phyloP scores from a whole-genome alignment of 2,329 filamentous ascomycete species.

The Penicillium italicum region DNA sequence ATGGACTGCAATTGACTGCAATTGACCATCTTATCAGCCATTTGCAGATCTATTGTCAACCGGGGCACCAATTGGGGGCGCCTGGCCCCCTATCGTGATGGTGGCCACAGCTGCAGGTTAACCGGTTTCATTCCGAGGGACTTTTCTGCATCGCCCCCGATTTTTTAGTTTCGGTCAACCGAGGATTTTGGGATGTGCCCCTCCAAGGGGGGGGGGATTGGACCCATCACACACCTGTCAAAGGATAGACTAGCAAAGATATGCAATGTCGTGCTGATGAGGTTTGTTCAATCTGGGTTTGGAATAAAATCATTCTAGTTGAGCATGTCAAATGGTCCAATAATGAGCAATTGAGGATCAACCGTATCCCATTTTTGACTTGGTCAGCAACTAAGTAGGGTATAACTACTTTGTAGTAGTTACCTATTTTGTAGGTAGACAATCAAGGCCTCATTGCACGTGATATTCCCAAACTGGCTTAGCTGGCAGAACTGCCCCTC shows the following conservation, averaged over 20 bases:
- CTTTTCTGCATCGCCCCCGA: background rate
- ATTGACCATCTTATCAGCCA: conserved; percentile 15
- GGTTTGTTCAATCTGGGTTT: background rate
- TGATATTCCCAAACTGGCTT: conserved; percentile 2
- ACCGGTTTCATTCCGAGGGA: background rate
- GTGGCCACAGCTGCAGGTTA: background rate
- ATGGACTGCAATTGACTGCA: no score
- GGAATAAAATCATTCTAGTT: background rate
- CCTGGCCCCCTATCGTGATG: background rate
- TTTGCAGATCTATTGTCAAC: conserved; percentile 7
- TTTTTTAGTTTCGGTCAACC: background rate
- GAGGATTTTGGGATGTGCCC: background rate
- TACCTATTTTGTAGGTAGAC: no score
- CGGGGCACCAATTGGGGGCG: conserved; percentile 8
- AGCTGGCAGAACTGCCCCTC: conserved; percentile 12
- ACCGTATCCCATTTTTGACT: background rate
- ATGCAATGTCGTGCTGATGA: conserved; percentile 1
- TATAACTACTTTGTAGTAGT: no score
- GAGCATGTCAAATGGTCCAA: background rate
- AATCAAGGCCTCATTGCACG: background rate
- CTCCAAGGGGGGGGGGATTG: background rate
- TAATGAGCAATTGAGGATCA: background rate
- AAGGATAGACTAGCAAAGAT: background rate
- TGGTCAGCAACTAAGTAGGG: no score
- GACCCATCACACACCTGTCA: no score